phyloP scores from a whole-genome alignment of 1,284 basidiomycete genomes.

The Trichosporon sp. region DNA sequence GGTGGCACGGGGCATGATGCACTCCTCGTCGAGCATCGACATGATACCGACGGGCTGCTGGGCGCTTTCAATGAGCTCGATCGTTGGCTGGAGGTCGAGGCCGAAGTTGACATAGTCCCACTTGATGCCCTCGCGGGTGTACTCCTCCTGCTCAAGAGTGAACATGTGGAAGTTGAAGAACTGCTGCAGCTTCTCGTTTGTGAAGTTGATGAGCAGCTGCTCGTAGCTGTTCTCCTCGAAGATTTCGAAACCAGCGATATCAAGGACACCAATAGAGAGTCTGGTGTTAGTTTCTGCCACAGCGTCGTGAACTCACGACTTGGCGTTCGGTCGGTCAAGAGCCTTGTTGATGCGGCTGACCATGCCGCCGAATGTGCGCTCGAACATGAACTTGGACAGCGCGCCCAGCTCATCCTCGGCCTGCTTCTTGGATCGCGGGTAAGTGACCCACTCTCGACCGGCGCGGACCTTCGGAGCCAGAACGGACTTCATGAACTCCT shows the following conservation, averaged over 20 bases:
- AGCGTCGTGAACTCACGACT: constrained; percentile 54
- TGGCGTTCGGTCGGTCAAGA: constrained; percentile 84
- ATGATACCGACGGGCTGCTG: constrained; percentile 74
- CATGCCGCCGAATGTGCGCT: constrained; percentile 89
- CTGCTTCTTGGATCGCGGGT: constrained; percentile 85
- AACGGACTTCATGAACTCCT: constrained; percentile 83
- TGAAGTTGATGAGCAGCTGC: constrained; percentile 98
- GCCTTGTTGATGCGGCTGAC: constrained; percentile 95
- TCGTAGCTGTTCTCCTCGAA: constrained; percentile 77
- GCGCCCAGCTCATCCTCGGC: constrained; percentile 89
- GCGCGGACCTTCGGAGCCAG: constrained; percentile 85
- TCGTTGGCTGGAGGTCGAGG: constrained; percentile 94
- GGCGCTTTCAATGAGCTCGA: constrained; percentile 85
- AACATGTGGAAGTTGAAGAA: constrained; percentile 99
- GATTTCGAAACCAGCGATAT: constrained; percentile 99
- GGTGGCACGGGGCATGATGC: constrained; percentile 98
- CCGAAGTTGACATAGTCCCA: constrained; percentile 99
- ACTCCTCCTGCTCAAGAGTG: constrained; percentile 98
- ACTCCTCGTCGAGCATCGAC: constrained; percentile 93
- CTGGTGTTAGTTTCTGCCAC: constrained; percentile 48
- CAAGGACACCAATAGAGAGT: constrained; percentile 90
- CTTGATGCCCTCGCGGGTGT: constrained; percentile 91
- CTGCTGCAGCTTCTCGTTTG: constrained; percentile 91
- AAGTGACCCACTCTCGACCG: constrained; percentile 94
- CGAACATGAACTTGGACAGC: constrained; percentile 93